A percentile compares a stretch with the other conserved stretches of the same genome.
phyloP scores from a whole-genome alignment of 345 rosid species.

The thale cress (Arabidopsis thaliana) region TAIR10.1 NC_003070.9:22300501-22301000 shows the following conservation, averaged over 20 bases:
- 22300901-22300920: conserved; percentile 58
- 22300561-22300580: neutral
- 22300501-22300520: neutral
- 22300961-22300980: conserved; percentile 61
- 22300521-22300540: neutral
- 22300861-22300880: conserved; percentile 57
- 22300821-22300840: conserved; percentile 50
- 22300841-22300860: conserved; percentile 58
- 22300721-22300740: conserved; percentile 50
- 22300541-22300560: too few relatives aligned
- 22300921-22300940: conserved; percentile 57
- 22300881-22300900: conserved; percentile 57
- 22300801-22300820: conserved; percentile 59
- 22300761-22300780: conserved; percentile 65
- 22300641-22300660: neutral
- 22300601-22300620: neutral
- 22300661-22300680: neutral
- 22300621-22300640: neutral
- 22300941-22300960: conserved; percentile 50
- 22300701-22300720: conserved; percentile 50
- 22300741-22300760: conserved; percentile 63
- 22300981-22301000: conserved; percentile 54
- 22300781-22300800: conserved; percentile 59
- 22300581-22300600: neutral
- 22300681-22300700: conserved; percentile 56